These are phyloP conservation scores for Cladophialophora bantiana DNA, from an alignment of 2,329 filamentous ascomycete species.

Conservation along the genomic window DNA sequence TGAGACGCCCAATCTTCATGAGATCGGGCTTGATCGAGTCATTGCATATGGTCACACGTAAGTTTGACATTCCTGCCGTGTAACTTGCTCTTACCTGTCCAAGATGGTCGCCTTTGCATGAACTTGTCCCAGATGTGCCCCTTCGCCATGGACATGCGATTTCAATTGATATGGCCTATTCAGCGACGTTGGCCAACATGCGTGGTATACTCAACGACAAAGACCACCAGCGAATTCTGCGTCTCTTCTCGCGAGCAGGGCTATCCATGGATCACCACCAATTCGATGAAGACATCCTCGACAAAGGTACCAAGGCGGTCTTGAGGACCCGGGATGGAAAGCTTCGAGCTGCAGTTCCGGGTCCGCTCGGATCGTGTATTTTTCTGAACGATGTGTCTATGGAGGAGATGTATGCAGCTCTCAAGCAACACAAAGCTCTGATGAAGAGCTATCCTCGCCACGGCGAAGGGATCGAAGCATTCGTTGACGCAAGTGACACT, in stretches of 20 bases:
- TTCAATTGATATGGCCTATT: constrained; percentile 78
- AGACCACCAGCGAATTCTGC: constrained; percentile 69
- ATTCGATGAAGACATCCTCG: constrained; percentile 70
- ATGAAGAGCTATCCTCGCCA: constrained; percentile 68
- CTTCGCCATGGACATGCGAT: constrained; percentile 77
- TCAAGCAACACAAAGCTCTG: constrained; percentile 68
- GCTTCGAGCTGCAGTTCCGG: constrained; percentile 72
- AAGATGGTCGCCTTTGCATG: constrained; percentile 74
- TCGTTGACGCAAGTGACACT: constrained; percentile 72
- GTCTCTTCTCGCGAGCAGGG: constrained; percentile 72
- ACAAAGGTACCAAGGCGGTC: constrained; percentile 71
- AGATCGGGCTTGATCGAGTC: constrained; percentile 74
- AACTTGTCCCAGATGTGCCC: constrained; percentile 71
- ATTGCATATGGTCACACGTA: constrained; percentile 77
- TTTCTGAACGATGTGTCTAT: constrained; percentile 72
- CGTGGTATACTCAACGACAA: constrained; percentile 66
- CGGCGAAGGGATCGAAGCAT: constrained; percentile 72
- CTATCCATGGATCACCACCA: constrained; percentile 74
- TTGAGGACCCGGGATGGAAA: constrained; percentile 74
- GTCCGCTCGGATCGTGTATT: constrained; percentile 69
- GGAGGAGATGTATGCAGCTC: constrained; percentile 67
- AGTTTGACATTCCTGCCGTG: constrained; percentile 40
- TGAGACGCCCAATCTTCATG: constrained; percentile 75
- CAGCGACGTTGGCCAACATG: constrained; percentile 69
- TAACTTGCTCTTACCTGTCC: constrained; percentile 22